These are phyloP conservation scores for Camillea tinctor DNA, from an alignment of 2,329 filamentous ascomycete genomes.

Conservation along the genomic window DNA sequence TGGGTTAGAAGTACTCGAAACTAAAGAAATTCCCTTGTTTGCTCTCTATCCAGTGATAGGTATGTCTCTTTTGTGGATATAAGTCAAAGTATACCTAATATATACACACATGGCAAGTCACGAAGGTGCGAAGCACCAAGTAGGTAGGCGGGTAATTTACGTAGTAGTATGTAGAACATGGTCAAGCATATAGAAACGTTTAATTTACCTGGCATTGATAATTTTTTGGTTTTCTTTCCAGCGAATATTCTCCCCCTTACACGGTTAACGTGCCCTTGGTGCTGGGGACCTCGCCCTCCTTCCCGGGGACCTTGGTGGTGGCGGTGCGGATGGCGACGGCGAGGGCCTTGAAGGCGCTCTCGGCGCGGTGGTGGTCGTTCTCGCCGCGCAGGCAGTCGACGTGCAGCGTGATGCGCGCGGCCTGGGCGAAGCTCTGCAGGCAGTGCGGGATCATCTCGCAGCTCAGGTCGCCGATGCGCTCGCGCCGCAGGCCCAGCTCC, in stretches of 20 bases:
- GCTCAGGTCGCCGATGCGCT: slow-evolving; percentile 91
- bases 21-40: no score
- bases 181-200: no score
- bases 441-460: slow-evolving; percentile 98
- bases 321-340: slow-evolving; percentile 82
- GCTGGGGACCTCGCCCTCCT: slow-evolving; percentile 90
- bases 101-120: no score
- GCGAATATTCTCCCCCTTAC: slow-evolving; percentile 25
- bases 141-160: no score
- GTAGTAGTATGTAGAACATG: no score
- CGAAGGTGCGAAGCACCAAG: no score
- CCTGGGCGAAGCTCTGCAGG: slow-evolving; percentile 89
- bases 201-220: no score
- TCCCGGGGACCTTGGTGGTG: slow-evolving; percentile 70
- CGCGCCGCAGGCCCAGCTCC: slow-evolving; percentile 79
- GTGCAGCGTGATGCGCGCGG: slow-evolving; percentile 87
- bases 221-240: no score
- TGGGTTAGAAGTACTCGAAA: no score
- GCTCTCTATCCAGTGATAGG: no score
- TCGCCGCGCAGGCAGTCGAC: slow-evolving; percentile 87
- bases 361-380: slow-evolving; percentile 94
- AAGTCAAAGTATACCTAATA: no score
- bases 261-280: slow-evolving; percentile 87
- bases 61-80: no score
- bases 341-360: slow-evolving; percentile 95